A percentile compares a stretch with the other conserved stretches of the same genome.
Conservation (phyloP, 1,284 basidiomycete genomes). For the Phenoliferia sp. region DNA sequence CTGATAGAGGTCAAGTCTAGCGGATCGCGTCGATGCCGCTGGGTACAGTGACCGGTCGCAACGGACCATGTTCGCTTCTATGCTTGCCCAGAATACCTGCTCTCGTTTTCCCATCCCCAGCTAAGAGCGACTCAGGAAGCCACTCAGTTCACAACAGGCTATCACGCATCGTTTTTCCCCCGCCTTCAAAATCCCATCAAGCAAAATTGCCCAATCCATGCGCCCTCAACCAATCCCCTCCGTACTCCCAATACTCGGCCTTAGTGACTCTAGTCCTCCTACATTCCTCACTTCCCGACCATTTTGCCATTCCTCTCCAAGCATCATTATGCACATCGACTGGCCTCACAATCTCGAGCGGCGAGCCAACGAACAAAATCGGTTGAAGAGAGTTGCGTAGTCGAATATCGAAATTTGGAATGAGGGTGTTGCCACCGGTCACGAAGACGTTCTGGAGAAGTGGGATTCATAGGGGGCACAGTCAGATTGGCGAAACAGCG, state of each 20-base stretch:
- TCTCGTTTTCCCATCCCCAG: too few relatives aligned
- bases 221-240: slow-evolving; percentile 64
- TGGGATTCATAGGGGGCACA: background rate
- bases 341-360: slow-evolving; percentile 58
- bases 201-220: slow-evolving; percentile 46
- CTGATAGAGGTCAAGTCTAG: too few relatives aligned
- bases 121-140: too few relatives aligned
- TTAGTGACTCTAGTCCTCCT: slow-evolving; percentile 57
- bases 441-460: slow-evolving; percentile 74
- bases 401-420: slow-evolving; percentile 66
- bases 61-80: too few relatives aligned
- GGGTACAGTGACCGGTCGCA: too few relatives aligned
- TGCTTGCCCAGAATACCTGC: too few relatives aligned
- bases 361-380: slow-evolving; percentile 73
- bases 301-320: slow-evolving; percentile 88
- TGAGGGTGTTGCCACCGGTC: slow-evolving; percentile 72
- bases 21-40: too few relatives aligned
- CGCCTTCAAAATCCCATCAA: background rate
- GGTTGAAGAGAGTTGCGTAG: slow-evolving; percentile 68
- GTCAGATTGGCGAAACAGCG: slow-evolving; percentile 23
- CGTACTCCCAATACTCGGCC: slow-evolving; percentile 86
- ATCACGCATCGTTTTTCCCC: too few relatives aligned
- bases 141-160: too few relatives aligned
- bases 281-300: slow-evolving; percentile 48
- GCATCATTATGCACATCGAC: slow-evolving; percentile 56